Base-by-base conservation (phyloP, 352 stramenopile species). In the Thraustochytrium sp. region DNA sequence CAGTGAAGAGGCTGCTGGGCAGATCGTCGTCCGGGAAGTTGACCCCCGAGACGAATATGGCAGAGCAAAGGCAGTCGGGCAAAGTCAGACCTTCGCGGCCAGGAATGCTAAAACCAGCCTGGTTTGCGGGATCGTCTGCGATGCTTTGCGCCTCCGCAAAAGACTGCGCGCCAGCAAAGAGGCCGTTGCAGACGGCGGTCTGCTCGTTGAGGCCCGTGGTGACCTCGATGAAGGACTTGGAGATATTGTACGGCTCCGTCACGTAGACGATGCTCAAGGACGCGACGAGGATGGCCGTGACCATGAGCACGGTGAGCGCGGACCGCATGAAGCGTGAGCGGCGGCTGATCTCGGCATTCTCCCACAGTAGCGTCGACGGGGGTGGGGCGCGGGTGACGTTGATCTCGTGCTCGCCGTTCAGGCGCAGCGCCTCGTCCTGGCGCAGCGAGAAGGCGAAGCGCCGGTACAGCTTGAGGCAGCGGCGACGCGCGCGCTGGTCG, bases 291-390 rank as follows among this genome's bases (percentile, higher is more conserved):
- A 84, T 61, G 11, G 56, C 9, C 11, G 26, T 16, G 37, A 84
- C 83, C n/a, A 82, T 16, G 3, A 84, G 46, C n/a, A 44, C 16
- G 4, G 63, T 84, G 29, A 34, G 2, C 2, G 68, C 4, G 23
- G 63, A 18, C 49, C 75, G 56, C n/a, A 51, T 5, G 3, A 37
- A 4, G 18, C 56, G 75, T 23, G 40, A 46, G 3, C 5, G 13
- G 34, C 29, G n/a, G 56, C 21, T 63, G 3, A 84, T 55, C 61
- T 55, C 40, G 29, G 21, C 4, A 36, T 84, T 84, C 38, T 78
- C 75, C 61, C 59, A 84, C 11, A 51, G 80, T 9, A 84, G 13
- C 23, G 80, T 65, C 18, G 56, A 65, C 18, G 75, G 75, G 3
- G 64, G 61, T 26, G 49, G 38, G 8, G 75, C 75, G 2, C 3